These are phyloP conservation scores for Trichosporon coremiiforme DNA, from an alignment of 1,284 basidiomycete species.

Conservation along the genomic window DNA sequence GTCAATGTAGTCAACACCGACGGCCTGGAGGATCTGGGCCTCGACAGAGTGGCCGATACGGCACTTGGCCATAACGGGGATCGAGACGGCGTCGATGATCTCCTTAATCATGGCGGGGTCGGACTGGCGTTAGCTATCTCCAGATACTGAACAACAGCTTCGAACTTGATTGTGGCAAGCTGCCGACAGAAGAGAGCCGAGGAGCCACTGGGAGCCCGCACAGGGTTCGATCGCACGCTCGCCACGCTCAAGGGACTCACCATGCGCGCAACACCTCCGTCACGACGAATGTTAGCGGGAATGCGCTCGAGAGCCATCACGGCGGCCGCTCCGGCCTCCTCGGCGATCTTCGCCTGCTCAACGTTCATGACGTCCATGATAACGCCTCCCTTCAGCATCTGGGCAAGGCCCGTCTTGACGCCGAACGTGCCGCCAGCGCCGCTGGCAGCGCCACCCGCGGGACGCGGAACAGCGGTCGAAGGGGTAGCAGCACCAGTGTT, in stretches of 20 bases:
- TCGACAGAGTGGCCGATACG: slow-evolving; percentile 98
- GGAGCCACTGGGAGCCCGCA: no score
- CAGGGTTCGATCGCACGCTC: not conserved
- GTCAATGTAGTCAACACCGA: slow-evolving; percentile 98
- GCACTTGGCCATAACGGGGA: slow-evolving; percentile 64
- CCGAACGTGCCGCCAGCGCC: slow-evolving; percentile 75
- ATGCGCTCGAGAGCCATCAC: slow-evolving; percentile 98
- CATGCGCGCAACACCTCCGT: slow-evolving; percentile 93
- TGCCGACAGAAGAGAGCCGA: no score
- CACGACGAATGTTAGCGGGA: slow-evolving; percentile 87
- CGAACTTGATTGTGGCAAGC: no score
- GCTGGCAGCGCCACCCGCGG: slow-evolving; percentile 30
- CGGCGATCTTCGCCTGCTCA: slow-evolving; percentile 83
- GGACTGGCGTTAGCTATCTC: slow-evolving; percentile 62
- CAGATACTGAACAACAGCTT: no score
- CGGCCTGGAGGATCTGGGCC: slow-evolving; percentile 90
- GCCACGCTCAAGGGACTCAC: slow-evolving; percentile 58
- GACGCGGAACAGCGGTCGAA: slow-evolving; percentile 22
- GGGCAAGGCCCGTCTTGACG: slow-evolving; percentile 89
- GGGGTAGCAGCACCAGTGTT: slow-evolving; percentile 28
- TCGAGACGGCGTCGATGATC: slow-evolving; percentile 87
- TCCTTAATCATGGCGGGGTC: slow-evolving; percentile 97
- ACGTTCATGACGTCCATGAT: slow-evolving; percentile 78
- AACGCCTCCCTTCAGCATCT: slow-evolving; percentile 87
- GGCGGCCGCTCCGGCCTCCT: slow-evolving; percentile 95